phyloP scores from a whole-genome alignment of 2,329 filamentous ascomycete species.

The Aspergillus aculeatus region DNA sequence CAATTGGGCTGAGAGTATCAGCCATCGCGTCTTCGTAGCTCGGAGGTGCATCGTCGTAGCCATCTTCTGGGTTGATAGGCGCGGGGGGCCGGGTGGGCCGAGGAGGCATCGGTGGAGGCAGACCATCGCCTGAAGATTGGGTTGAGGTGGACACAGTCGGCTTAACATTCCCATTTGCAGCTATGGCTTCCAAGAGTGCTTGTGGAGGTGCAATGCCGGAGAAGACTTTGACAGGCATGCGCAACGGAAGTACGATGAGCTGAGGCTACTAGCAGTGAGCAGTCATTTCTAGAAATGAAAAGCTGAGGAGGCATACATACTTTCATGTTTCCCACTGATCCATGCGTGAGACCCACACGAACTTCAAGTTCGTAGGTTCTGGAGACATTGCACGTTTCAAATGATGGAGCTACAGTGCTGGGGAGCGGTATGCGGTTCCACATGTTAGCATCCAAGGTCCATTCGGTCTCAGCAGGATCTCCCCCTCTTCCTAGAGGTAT shows the following conservation, averaged over 20 bases:
- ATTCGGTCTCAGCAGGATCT: conserved; percentile 64
- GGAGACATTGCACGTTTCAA: conserved; percentile 82
- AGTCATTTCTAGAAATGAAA: not conserved
- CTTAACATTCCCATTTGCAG: conserved; percentile 29
- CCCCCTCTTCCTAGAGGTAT: conserved; percentile 63
- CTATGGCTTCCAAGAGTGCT: conserved; percentile 68
- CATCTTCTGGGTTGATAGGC: conserved; percentile 24
- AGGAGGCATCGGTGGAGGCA: conserved; percentile 43
- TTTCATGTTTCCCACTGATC: conserved; percentile 55
- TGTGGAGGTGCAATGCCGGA: conserved; percentile 83
- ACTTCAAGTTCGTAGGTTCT: conserved; percentile 82
- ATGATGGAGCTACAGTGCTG: conserved; percentile 82
- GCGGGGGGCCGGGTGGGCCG: conserved; percentile 31
- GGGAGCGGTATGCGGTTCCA: conserved; percentile 75
- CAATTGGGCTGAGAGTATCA: conserved; percentile 69
- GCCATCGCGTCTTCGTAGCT: conserved; percentile 94
- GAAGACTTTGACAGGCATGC: conserved; percentile 76
- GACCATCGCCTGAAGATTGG: conserved; percentile 22
- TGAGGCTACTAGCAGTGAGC: conserved; percentile 56
- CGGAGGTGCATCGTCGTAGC: conserved; percentile 74
- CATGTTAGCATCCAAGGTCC: conserved; percentile 65
- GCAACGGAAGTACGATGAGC: conserved; percentile 72
- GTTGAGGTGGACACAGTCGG: conserved; percentile 19
- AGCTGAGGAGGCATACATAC: conserved; percentile 34
- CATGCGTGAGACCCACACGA: conserved; percentile 74